Base-by-base conservation (phyloP, 1,284 basidiomycete species). In the Puccinia polysora region DNA sequence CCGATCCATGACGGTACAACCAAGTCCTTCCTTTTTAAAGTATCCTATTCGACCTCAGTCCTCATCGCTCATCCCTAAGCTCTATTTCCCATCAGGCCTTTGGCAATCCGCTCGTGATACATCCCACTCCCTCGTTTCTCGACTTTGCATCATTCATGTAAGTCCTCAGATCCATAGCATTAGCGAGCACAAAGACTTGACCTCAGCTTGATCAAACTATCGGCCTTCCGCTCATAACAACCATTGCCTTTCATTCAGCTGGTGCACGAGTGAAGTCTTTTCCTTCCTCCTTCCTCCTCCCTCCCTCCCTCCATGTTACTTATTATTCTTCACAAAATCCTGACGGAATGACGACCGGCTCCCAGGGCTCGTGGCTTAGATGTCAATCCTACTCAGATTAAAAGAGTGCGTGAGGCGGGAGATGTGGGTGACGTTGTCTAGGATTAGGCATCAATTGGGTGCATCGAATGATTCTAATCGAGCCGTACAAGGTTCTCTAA, bases 41-140 rank as follows among this genome's bases (percentile, higher is more conserved):
- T 30, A 0, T n/a, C 23, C 36, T 28, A n/a, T n/a, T n/a, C 43
- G n/a, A 10, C 8, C 50, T 10, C 20, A 20, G 50, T 45, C 43
- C 43, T 12, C 43, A 45, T 45, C n/a, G 10, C n/a, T 45, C 43
- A 45, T 12, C n/a, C 43, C 10, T 12, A 45, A 10, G 43, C 10
- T 12, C 43, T n/a, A 12, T n/a, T 45, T 45, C 43, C 12, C 10
- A 12, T 47, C 47, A 70, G 68, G 68, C 12, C 73, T 80, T 28
- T 80, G 78, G 78, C 76, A 80, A 38, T 77, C 77, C n/a, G 79
- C 79, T 30, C 70, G 75, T 55, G 78, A 79, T 65, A 80, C 79
- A 4, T 70, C 74, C 8, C 75, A 79, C 70, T 77, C 75, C 40
- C 69, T 79, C 14, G 73, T 74, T 18, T 77, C 78, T 7, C 73